Evolutionary conservation across 2,329 filamentous ascomycete genomes (phyloP).

Genomic region (Ceratocystiopsis brevicomis): DNA sequence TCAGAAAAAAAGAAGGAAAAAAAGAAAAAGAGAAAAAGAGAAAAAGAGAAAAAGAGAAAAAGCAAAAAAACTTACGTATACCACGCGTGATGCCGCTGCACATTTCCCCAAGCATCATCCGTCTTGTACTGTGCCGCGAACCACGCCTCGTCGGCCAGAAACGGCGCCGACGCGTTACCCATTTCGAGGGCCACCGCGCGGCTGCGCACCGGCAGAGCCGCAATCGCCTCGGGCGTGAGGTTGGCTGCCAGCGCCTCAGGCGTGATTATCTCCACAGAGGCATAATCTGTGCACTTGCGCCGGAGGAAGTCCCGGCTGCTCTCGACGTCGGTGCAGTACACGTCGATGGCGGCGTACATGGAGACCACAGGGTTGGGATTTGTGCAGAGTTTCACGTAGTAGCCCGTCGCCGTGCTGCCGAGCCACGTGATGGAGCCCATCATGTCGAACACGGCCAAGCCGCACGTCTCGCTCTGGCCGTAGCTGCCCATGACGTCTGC

Average conservation of each 20-base stretch:
- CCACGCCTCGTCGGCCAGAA: constrained; percentile 2
- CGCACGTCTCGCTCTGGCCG: constrained; percentile 1
- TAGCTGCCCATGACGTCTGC: neutral
- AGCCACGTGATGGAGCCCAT: constrained; percentile 1
- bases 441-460: neutral
- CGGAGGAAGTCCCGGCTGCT: neutral
- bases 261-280: neutral
- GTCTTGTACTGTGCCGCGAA: neutral
- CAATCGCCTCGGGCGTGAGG: constrained; percentile 7
- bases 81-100: neutral
- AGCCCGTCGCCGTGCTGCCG: constrained; percentile 1
- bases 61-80: constrained; percentile 3
- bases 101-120: neutral
- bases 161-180: constrained; percentile 2
- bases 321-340: constrained; percentile 3
- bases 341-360: constrained; percentile 3
- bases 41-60: neutral
- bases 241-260: constrained; percentile 2
- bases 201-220: constrained; percentile 1
- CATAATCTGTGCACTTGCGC: constrained; percentile 1
- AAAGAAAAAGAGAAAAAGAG: neutral
- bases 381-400: constrained; percentile 3
- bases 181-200: neutral
- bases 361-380: constrained; percentile 3
- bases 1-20: neutral